Conservation (phyloP, 441 rosid species). For the Aquilaria agallochum region DNA sequence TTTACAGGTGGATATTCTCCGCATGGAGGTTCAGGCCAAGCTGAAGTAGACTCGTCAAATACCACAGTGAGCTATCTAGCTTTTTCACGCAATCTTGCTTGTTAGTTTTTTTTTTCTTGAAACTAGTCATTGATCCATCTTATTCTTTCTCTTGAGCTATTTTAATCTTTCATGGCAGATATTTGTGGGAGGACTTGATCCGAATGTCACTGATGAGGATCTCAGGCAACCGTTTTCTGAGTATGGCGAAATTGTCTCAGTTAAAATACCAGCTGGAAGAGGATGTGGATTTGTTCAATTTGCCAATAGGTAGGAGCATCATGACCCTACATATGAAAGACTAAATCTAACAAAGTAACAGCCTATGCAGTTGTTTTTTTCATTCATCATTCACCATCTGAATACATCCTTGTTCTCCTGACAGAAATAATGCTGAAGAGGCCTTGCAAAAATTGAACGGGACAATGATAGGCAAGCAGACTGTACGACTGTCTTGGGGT, state of each 20-base stretch:
- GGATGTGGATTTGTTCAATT: slow-evolving; percentile 59
- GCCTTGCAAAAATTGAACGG: slow-evolving; percentile 53
- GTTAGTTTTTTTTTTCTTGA: neutral
- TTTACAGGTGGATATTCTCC: slow-evolving; percentile 55
- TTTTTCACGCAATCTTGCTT: slow-evolving; percentile 9
- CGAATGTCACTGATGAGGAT: slow-evolving; percentile 74
- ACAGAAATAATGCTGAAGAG: slow-evolving; percentile 43
- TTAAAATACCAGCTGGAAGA: slow-evolving; percentile 49
- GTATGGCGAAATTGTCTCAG: slow-evolving; percentile 45
- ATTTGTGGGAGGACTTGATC: slow-evolving; percentile 91
- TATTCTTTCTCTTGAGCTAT: neutral
- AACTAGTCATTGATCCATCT: neutral
- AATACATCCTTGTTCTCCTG: no score
- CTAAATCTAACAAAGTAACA: neutral
- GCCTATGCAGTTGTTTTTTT: neutral
- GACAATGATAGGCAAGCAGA: slow-evolving; percentile 39
- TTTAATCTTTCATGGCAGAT: slow-evolving; percentile 40
- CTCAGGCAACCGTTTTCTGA: slow-evolving; percentile 62
- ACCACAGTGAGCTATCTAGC: slow-evolving; percentile 58
- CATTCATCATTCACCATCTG: neutral
- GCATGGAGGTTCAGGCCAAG: slow-evolving; percentile 49
- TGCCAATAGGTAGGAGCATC: slow-evolving; percentile 13
- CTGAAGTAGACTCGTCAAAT: slow-evolving; percentile 64
- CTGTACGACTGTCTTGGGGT: slow-evolving; percentile 57
- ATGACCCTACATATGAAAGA: neutral